Base-by-base conservation (phyloP, 2,329 filamentous ascomycete genomes). In the Pseudonectria foliicola region DNA sequence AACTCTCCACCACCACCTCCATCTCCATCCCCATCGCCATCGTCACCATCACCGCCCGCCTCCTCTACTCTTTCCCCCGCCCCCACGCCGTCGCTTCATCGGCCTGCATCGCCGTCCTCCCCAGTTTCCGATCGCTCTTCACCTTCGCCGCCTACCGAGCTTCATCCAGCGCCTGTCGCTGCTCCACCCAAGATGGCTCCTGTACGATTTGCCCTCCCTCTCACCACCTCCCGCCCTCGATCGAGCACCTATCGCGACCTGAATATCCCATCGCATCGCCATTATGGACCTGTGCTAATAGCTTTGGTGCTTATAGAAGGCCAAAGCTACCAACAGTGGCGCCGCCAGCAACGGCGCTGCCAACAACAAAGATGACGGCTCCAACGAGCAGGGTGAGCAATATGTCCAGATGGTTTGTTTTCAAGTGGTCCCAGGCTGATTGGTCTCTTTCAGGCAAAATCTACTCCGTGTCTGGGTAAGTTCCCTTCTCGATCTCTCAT, bases 401-500 rank as follows among this genome's bases (percentile, higher is more conserved):
- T 21, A 21, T 21, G 5, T 21, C 18, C 18, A 5, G 18, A 21
- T 8, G 8, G 18, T 8, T 21, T 21, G 5, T 21, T 21, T 5
- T 8, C 8, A 8, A 21, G 18, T 8, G 18, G 18, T 8, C 8
- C 18, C 18, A 21, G 8, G 8, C 18, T 21, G 18, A 21, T 8
- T 21, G 18, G 18, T 21, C 5, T 37, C 39, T 37, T 15, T 18
- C 46, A 75, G 73, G 73, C 70, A 76, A 74, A 66, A 73, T 77
- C 62, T 77, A 68, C 63, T 77, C 73, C 57, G 63, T 77, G 49
- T 75, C 73, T 46, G 80, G 80, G 73, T 77, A 51, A 61, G 71
- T 71, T 45, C 43, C 25, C 27, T 21, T 28, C 29, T 16, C 33
- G 25, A 16, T 28, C 31, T 33, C 33, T 13, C 31, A 31, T 28